Percentiles rank a stretch among this genome's conserved stretches.
phyloP scores from a whole-genome alignment of 108 stramenopile species.

The Ochromonas danica region DNA sequence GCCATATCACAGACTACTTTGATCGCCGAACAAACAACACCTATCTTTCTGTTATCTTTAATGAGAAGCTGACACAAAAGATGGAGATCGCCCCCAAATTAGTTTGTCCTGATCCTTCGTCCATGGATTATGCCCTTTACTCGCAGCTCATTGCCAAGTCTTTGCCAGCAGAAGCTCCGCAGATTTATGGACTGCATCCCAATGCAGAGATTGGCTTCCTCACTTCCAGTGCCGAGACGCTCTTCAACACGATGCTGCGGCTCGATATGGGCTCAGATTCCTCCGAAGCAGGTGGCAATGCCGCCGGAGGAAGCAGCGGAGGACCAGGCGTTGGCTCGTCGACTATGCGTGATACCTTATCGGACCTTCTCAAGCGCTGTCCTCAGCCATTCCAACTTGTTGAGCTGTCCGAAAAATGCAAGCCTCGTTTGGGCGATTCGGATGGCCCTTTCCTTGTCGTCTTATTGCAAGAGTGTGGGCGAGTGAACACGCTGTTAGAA shows the following conservation, averaged over 20 bases:
- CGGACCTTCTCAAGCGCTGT: constrained; percentile 7
- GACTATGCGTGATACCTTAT: not conserved
- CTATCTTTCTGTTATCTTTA: constrained; percentile 54
- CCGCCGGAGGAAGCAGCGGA: not conserved
- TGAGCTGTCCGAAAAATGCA: not conserved
- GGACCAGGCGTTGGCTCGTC: not conserved
- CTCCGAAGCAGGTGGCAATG: constrained; percentile 19
- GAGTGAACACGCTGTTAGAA: constrained; percentile 57
- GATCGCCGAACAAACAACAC: constrained; percentile 55
- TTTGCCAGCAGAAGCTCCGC: constrained; percentile 11
- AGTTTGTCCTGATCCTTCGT: not conserved
- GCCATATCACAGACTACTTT: constrained; percentile 64
- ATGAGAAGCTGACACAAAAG: constrained; percentile 9
- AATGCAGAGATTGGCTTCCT: constrained; percentile 36
- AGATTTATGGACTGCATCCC: constrained; percentile 30
- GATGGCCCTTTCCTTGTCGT: constrained; percentile 49
- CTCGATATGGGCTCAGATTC: not conserved
- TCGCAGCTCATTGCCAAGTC: constrained; percentile 20
- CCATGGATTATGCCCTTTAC: not conserved
- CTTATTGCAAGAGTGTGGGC: constrained; percentile 60
- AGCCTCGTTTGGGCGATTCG: not conserved
- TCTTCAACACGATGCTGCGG: constrained; percentile 9
- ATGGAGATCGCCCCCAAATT: constrained; percentile 27
- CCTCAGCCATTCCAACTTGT: constrained; percentile 13
- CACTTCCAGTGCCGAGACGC: constrained; percentile 9